A percentile compares a stretch with the other conserved stretches of the same genome.
Conservation (phyloP, 2,329 filamentous ascomycete genomes). For the Aspergillus bombycis region DNA sequence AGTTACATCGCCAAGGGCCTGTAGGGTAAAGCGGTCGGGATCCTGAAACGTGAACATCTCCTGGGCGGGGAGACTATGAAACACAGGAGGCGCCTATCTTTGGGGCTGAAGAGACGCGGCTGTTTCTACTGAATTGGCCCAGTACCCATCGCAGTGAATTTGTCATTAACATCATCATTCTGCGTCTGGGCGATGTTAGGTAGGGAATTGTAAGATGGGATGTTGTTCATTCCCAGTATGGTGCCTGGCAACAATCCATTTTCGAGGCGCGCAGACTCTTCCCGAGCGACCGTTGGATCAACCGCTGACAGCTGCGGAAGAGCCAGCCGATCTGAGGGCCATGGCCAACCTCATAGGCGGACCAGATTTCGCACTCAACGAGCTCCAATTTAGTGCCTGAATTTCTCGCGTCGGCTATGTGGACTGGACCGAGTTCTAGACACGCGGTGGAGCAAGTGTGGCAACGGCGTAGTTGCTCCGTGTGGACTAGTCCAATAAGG, state of each 20-base stretch:
- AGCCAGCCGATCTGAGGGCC: neutral
- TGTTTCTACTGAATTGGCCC: neutral
- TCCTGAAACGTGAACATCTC: constrained; percentile 21
- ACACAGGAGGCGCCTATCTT: constrained; percentile 21
- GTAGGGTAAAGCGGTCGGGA: neutral
- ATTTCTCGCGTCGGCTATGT: neutral
- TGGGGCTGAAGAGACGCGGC: neutral
- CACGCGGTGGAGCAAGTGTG: constrained; percentile 1
- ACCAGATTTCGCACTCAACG: neutral
- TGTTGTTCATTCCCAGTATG: neutral
- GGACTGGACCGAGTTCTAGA: neutral
- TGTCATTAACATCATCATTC: neutral
- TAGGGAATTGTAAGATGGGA: neutral
- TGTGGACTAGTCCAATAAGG: neutral
- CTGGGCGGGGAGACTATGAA: constrained; percentile 16
- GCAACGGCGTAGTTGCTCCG: constrained; percentile 2
- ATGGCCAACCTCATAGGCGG: neutral
- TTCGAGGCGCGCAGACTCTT: neutral
- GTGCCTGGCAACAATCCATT: neutral
- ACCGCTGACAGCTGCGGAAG: constrained; percentile 1
- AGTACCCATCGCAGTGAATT: neutral
- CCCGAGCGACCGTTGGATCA: neutral
- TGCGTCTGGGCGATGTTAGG: neutral
- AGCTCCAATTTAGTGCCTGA: neutral
- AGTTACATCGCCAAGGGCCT: constrained; percentile 7